A percentile compares a stretch with the other conserved stretches of the same genome.
Evolutionary conservation across 1,284 basidiomycete genomes (phyloP).

Genomic region (Leucoagaricus sp.): DNA sequence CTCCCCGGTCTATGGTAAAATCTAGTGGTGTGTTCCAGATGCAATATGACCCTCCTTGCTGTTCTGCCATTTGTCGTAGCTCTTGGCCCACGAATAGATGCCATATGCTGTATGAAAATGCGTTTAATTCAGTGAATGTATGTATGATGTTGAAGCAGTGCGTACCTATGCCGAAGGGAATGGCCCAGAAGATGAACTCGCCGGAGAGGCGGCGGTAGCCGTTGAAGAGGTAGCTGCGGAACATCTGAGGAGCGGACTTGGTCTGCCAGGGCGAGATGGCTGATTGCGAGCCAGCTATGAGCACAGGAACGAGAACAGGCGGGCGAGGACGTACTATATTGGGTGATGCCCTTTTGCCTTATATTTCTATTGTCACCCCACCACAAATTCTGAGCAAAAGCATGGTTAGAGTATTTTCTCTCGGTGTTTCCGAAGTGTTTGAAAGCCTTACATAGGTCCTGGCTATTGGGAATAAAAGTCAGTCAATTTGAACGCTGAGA

Average conservation of each 20-base stretch:
- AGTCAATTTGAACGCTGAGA: slow-evolving; percentile 14
- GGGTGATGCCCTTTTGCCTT: slow-evolving; percentile 78
- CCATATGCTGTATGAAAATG: slow-evolving; percentile 63
- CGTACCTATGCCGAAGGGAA: slow-evolving; percentile 81
- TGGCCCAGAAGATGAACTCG: slow-evolving; percentile 79
- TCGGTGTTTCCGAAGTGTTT: slow-evolving; percentile 7
- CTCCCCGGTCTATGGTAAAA: background rate
- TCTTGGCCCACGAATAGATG: slow-evolving; percentile 83
- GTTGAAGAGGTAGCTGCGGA: slow-evolving; percentile 84
- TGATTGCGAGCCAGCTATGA: slow-evolving; percentile 30
- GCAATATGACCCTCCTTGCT: slow-evolving; percentile 82
- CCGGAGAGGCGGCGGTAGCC: slow-evolving; percentile 78
- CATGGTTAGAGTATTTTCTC: slow-evolving; percentile 14
- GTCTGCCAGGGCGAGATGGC: slow-evolving; percentile 84
- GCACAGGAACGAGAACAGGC: slow-evolving; percentile 1
- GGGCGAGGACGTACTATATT: slow-evolving; percentile 69
- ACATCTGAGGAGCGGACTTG: slow-evolving; percentile 69
- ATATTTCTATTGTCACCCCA: slow-evolving; percentile 81
- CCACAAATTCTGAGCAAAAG: slow-evolving; percentile 72
- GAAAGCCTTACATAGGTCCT: slow-evolving; percentile 65
- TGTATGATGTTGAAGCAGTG: background rate
- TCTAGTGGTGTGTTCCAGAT: slow-evolving; percentile 22
- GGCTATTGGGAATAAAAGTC: slow-evolving; percentile 31
- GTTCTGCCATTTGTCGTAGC: slow-evolving; percentile 69
- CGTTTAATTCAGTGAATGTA: background rate